Base-by-base conservation (phyloP, 1,284 basidiomycete species). In the Cryptococcus amylolentus region DNA sequence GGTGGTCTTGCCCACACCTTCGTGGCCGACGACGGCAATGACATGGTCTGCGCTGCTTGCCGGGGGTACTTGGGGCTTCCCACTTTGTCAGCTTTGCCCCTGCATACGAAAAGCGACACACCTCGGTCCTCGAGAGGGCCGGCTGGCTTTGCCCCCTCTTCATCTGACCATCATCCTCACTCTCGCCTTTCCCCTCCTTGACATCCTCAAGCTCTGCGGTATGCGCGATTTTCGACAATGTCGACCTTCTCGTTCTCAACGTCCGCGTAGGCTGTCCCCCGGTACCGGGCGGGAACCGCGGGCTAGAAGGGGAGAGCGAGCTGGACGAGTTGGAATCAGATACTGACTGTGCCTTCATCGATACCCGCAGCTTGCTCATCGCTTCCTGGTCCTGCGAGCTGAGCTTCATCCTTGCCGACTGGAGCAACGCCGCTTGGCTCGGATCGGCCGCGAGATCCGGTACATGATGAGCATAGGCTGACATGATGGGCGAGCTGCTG, bases 1-100 rank as follows among this genome's bases (percentile, higher is more conserved):
- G 0, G 72, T 76, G 41, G 74, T 67, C 58, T 77, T 77, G 28
- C 76, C 76, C 0, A 73, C 71, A 0, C 63, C 62, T n/a, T 60
- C 53, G 31, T 71, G 66, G 1, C 76, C 76, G 2, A 76, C 52
- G 9, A 78, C 70, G 3, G 74, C 73, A 44, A 78, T 73, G 12
- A 65, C 66, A 54, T 70, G 72, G 50, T 73, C 64, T 45, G 63
- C 50, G 12, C 49, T 56, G 2, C 45, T 16, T 23, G 18, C 43
- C 37, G 53, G 28, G 5, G 51, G 14, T n/a, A 10, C 23, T 9
- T 14, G 41, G 10, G 28, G 39, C 54, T 55, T 23, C 3, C 23
- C 40, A n/a, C 10, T 37, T 39, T 13, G 5, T 26, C 27, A 23
- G 23, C 23, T 23, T 23, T 23, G 23, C 23, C 23, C 23, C 23